Evolutionary conservation across 768 basidiomycete species (phyloP), one percentile per base, ranked within the genome.

Genomic region (Russula brevipes): DNA sequence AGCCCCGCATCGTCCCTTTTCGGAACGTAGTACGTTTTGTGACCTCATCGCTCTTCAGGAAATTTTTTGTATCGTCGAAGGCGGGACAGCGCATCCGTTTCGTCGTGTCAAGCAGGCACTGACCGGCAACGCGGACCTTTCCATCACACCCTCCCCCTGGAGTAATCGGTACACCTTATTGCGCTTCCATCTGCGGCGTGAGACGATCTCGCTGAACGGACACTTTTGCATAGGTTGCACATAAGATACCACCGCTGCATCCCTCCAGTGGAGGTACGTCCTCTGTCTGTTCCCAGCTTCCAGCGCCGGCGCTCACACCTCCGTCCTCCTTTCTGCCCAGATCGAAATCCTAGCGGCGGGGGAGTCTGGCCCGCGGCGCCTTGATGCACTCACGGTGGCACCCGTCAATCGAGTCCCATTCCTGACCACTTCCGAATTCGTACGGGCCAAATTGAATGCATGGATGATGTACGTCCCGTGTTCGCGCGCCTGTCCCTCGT

Each of bases 321-420:
- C 54, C 58, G 54, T 56, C 30, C 55, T 36, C 54, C 61, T 57
- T 51, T 49, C 39, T 16, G 16, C 35, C 8, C 65, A 91, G 90
- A 89, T 93, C 73, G 91, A 92, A 75, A 89, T 92, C 61, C 71
- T 92, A 47, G 85, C 87, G 17, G 89, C 89, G 58, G 90, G 90
- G 35, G 90, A 91, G 75, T 82, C 84, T 54, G 90, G 91, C 2
- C 91, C 90, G 51, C 86, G 89, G 54, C 81, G 81, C 68, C 79
- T 92, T 50, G 86, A 91, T 74, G 71, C 76, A 56, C 77, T 81
- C 38, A 91, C 86, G 3, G 83, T 86, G 60, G 87, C 86, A 80
- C 80, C 75, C 61, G 71, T 93, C 24, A 84, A 85, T 60, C 82
- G 83, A 24, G 76, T 93, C 5, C 91, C 91, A 10, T 93, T 93